Evolutionary conservation across 1,284 basidiomycete species (phyloP).

Genomic region (Schizophyllum amplum): DNA sequence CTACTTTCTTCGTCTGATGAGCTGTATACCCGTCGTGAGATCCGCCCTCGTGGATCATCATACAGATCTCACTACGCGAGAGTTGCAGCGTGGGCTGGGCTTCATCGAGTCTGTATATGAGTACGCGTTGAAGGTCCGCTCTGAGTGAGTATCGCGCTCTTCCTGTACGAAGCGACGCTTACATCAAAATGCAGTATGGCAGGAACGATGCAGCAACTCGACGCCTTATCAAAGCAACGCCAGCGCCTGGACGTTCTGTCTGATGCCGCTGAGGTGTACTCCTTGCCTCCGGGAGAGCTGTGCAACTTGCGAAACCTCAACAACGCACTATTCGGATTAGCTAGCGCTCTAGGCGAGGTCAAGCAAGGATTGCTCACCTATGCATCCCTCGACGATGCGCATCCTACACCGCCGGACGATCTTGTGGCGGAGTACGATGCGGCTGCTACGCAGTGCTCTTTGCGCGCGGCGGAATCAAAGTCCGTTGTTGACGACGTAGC

Average conservation of each 20-base stretch:
- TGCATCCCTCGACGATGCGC: constrained; percentile 23
- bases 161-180: constrained; percentile 2
- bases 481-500: constrained; percentile 21
- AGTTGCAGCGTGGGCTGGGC: constrained; percentile 74
- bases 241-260: constrained; percentile 23
- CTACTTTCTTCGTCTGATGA: constrained; percentile 70
- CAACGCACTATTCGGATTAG: constrained; percentile 26
- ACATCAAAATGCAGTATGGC: constrained; percentile 28
- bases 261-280: constrained; percentile 17
- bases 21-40: constrained; percentile 65
- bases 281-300: constrained; percentile 21
- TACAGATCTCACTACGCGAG: constrained; percentile 76
- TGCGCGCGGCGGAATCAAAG: constrained; percentile 10
- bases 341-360: constrained; percentile 34
- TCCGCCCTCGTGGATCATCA: constrained; percentile 65
- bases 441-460: background rate
- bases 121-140: constrained; percentile 46
- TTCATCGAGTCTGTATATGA: constrained; percentile 76
- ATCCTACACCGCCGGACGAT: constrained; percentile 10
- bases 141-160: constrained; percentile 27
- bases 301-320: constrained; percentile 23
- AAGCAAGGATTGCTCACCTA: constrained; percentile 25
- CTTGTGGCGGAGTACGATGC: background rate
- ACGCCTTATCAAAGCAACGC: constrained; percentile 18
- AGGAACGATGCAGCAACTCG: constrained; percentile 17